Evolutionary conservation across 116 monocot species (phyloP), one percentile per base, ranked within the genome.

Genomic region (Iris pallida): DNA sequence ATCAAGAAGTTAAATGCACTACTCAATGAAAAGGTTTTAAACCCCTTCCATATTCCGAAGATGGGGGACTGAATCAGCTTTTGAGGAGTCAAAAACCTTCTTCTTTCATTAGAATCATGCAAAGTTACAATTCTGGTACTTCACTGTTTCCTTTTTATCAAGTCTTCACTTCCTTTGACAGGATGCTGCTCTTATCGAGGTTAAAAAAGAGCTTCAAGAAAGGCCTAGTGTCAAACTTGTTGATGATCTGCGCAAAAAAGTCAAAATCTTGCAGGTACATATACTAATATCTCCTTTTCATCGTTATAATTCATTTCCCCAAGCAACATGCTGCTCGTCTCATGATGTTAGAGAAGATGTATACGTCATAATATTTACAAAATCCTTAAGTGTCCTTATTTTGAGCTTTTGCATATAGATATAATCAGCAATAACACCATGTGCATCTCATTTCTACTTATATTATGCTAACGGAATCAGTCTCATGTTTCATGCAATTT

Each of bases 221-320:
- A 85, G 92, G 58, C 96, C 96, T 53, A 92, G 89, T 14, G 57
- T 57, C 72, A 96, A 89, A 66, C 78, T 89, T 60, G 89, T 96
- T 58, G 92, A 96, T 42, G 96, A 96, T 85, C 80, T 96, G 7
- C 83, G 75, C 54, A 96, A 96, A 68, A 92, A 96, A 81, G 82
- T 96, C 55, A 80, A 92, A 79, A 92, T 96, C 71, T 81, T 96
- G 76, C 96, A 96, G 96, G 96, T 96, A 20, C 69, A 71, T 68
- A 13, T 73, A 47, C 48, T 61, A 17, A 17, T 66, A 49, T 65
- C 30, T 30, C 30, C 30, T 30, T 30, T 30, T 30, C 30, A 30
- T 1, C 30, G 0, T 65, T 67, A 8, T 5, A 61, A 44, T 61
- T 57, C 42, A 10, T 13, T 42, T 60, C 15, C 61, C 4, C 7